Percentiles rank a stretch among this genome's conserved stretches.
These are phyloP conservation scores for Neurospora cerealis DNA, from an alignment of 495 filamentous ascomycete species.

Conservation along the genomic window DNA sequence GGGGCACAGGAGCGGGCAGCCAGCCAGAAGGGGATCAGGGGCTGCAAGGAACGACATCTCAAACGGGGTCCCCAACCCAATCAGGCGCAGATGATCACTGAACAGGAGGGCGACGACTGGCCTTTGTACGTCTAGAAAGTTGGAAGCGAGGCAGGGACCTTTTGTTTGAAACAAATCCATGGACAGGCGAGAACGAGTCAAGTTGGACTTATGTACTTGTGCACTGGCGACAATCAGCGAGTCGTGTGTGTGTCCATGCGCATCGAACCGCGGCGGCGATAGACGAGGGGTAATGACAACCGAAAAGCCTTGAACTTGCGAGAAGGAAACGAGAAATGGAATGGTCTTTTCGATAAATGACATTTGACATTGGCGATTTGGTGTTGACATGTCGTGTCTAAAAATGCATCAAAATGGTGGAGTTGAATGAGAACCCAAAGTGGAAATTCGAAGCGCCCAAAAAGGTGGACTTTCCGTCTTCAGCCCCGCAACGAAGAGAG, in stretches of 20 bases:
- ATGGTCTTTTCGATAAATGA: too few relatives aligned
- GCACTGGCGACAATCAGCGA: neutral
- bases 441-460: neutral
- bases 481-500: neutral
- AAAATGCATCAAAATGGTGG: neutral
- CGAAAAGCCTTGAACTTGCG: too few relatives aligned
- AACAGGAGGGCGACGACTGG: neutral
- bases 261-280: neutral
- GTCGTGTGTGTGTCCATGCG: slow-evolving; percentile 1
- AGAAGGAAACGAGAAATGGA: neutral
- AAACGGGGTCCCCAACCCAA: neutral
- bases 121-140: neutral
- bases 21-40: neutral
- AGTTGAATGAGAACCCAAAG: neutral
- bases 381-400: neutral
- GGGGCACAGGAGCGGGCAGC: neutral
- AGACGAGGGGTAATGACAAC: neutral
- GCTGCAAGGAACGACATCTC: neutral
- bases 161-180: neutral
- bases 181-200: neutral
- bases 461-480: neutral
- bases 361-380: neutral
- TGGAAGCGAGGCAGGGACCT: neutral
- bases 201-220: neutral
- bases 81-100: neutral